Evolutionary conservation across 2,329 filamentous ascomycete species (phyloP).

Genomic region (Diaporthe amygdali): DNA sequence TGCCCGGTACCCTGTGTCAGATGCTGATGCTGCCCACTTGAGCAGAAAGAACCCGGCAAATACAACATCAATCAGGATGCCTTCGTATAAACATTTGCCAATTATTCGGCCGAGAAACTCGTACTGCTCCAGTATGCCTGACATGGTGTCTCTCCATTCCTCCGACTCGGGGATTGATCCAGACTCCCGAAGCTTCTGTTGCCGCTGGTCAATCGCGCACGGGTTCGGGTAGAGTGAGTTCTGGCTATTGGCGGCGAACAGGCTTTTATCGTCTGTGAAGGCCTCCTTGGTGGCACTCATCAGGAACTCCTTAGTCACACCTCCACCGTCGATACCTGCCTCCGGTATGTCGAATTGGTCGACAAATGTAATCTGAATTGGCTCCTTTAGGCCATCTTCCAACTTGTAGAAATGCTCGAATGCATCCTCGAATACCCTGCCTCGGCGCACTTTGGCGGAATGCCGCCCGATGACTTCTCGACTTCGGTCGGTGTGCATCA

Average conservation of each 20-base stretch:
- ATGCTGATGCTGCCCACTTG: constrained; percentile 83
- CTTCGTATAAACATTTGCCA: constrained; percentile 97
- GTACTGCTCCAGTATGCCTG: constrained; percentile 72
- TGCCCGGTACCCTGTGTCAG: constrained; percentile 74
- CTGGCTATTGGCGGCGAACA: constrained; percentile 85
- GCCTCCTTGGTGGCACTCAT: constrained; percentile 87
- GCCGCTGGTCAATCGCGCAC: constrained; percentile 71
- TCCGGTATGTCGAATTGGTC: constrained; percentile 87
- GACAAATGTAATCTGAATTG: constrained; percentile 95
- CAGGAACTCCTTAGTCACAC: constrained; percentile 96
- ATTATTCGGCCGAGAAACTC: constrained; percentile 93
- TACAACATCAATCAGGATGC: constrained; percentile 88
- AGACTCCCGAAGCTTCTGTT: constrained; percentile 58
- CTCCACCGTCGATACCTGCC: constrained; percentile 94
- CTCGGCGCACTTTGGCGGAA: constrained; percentile 79
- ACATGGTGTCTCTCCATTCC: constrained; percentile 62
- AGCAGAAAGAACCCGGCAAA: constrained; percentile 96
- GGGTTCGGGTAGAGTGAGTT: constrained; percentile 92
- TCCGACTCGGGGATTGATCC: constrained; percentile 58
- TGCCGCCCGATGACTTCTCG: constrained; percentile 61
- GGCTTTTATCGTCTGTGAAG: constrained; percentile 66
- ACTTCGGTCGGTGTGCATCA: constrained; percentile 47
- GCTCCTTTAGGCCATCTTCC: constrained; percentile 86
- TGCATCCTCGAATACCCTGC: constrained; percentile 84
- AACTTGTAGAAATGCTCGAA: constrained; percentile 82